Percentiles rank a stretch among this genome's conserved stretches.
Conservation (phyloP, 2,329 filamentous ascomycete genomes). For the Sarocladiaceae sp. region DNA sequence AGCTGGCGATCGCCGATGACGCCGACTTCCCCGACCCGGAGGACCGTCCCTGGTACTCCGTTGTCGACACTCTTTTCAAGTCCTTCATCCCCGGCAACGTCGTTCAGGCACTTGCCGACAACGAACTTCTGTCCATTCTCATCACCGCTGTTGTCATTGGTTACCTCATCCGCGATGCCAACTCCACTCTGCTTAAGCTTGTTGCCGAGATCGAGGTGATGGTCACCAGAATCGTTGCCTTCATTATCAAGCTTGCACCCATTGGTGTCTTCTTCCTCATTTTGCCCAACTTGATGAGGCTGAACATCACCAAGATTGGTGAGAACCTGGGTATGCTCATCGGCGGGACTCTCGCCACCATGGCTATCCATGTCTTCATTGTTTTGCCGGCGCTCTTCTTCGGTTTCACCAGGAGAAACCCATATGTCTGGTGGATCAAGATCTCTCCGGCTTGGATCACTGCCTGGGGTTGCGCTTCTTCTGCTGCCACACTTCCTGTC, state of each 20-base stretch:
- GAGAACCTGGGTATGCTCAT: constrained; percentile 46
- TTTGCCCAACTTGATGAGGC: constrained; percentile 44
- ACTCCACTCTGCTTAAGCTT: constrained; percentile 35
- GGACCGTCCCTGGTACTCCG: constrained; percentile 33
- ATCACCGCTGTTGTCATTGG: constrained; percentile 42
- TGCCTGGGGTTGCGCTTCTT: constrained; percentile 50
- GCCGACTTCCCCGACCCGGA: constrained; percentile 24
- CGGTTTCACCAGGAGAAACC: constrained; percentile 37
- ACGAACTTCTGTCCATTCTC: constrained; percentile 42
- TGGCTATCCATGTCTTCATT: constrained; percentile 43
- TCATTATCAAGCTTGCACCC: constrained; percentile 44
- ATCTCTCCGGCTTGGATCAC: constrained; percentile 49
- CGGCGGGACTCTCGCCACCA: constrained; percentile 39
- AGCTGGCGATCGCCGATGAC: constrained; percentile 21
- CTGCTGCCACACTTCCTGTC: constrained; percentile 47
- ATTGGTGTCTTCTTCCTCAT: constrained; percentile 51
- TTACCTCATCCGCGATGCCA: constrained; percentile 34
- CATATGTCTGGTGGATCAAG: constrained; percentile 42
- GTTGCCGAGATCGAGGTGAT: constrained; percentile 44
- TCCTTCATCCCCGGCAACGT: constrained; percentile 47
- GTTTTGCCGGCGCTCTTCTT: constrained; percentile 40
- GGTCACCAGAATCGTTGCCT: constrained; percentile 32
- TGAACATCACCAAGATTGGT: constrained; percentile 43
- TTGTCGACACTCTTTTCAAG: constrained; percentile 44
- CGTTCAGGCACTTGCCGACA: constrained; percentile 39